phyloP scores from a whole-genome alignment of 1,284 basidiomycete genomes.

The Ustilago sp. region DNA sequence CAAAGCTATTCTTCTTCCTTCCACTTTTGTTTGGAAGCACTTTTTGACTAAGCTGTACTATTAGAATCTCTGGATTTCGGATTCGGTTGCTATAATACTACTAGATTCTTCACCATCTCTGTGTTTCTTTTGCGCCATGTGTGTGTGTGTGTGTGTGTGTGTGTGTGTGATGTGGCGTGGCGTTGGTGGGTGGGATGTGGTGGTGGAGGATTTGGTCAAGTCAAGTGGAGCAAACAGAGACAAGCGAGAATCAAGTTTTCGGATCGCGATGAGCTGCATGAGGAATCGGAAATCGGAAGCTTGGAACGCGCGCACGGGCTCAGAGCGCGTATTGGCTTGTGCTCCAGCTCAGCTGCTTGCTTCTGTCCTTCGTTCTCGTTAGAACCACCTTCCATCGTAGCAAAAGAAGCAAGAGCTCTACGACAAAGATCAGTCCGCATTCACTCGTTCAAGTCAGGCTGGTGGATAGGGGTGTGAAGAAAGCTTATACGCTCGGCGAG shows the following conservation, averaged over 20 bases:
- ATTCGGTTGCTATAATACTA: constrained; percentile 5
- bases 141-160: background rate
- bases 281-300: background rate
- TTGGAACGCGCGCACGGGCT: background rate
- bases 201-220: background rate
- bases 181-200: background rate
- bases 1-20: background rate
- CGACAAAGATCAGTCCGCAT: no score
- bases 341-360: background rate
- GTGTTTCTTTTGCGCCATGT: background rate
- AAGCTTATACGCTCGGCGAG: no score
- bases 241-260: background rate
- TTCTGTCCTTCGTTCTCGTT: no score
- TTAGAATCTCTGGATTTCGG: background rate
- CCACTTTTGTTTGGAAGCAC: background rate
- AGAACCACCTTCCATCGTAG: no score
- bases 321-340: background rate
- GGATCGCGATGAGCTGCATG: background rate
- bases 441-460: no score
- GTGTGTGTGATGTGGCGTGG: no score
- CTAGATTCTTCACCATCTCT: background rate
- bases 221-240: background rate
- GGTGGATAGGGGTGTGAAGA: no score
- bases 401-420: no score
- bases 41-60: background rate